Conservation (phyloP, 2,329 filamentous ascomycete species). For the Cladosporium sp. region DNA sequence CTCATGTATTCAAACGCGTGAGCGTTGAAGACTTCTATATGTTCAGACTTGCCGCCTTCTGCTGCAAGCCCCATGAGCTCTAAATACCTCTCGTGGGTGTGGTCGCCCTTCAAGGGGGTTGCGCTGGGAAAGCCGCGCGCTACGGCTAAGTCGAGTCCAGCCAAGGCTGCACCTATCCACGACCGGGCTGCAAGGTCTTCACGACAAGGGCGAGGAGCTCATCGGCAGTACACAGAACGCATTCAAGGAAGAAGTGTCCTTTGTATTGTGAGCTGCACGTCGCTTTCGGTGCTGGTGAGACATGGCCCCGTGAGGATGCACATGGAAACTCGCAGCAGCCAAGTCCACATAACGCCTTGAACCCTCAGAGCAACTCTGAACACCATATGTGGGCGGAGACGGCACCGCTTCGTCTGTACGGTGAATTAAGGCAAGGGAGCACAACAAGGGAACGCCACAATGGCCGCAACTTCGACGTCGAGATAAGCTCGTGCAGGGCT, state of each 20-base stretch:
- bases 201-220: background rate
- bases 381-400: background rate
- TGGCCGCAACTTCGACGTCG: background rate
- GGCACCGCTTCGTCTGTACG: background rate
- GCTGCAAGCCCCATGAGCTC: background rate
- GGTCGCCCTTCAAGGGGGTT: background rate
- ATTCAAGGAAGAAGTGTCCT: background rate
- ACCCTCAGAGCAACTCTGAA: background rate
- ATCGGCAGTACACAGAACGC: background rate
- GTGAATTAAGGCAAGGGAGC: background rate
- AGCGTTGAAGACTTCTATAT: background rate
- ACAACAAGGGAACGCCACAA: background rate
- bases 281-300: background rate
- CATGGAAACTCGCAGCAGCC: background rate
- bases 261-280: background rate
- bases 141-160: background rate
- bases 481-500: slow-evolving; percentile 8
- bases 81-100: background rate
- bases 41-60: background rate
- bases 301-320: background rate
- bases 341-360: background rate
- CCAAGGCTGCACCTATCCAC: background rate
- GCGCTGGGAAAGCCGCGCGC: background rate
- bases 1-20: background rate
- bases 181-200: background rate